A percentile compares a stretch with the other conserved stretches of the same genome.
These are phyloP conservation scores for Fusarium vanettenii DNA, from an alignment of 2,329 filamentous ascomycete genomes.

Conservation along the genomic window DNA sequence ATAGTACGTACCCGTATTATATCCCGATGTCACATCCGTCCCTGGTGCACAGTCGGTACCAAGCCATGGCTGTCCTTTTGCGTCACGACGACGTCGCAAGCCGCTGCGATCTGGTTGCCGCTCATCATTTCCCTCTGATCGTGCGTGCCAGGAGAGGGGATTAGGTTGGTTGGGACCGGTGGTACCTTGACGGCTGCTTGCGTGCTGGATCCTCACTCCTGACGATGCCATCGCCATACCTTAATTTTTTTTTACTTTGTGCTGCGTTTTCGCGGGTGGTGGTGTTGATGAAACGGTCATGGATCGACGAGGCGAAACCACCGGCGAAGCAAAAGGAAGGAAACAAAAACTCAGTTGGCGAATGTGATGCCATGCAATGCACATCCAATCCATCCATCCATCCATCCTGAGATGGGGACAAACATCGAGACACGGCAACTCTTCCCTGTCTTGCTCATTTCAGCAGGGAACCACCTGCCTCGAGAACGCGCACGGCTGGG, in stretches of 20 bases:
- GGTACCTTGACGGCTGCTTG: background rate
- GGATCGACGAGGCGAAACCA: background rate
- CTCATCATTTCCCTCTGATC: background rate
- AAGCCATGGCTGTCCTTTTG: slow-evolving; percentile 11
- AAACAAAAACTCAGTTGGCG: slow-evolving; percentile 20
- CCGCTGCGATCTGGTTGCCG: slow-evolving; percentile 3
- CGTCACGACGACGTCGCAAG: slow-evolving; percentile 19
- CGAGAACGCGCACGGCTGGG: background rate
- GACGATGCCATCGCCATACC: background rate
- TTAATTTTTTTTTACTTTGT: background rate
- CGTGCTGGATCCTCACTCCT: background rate
- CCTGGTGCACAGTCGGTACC: slow-evolving; percentile 11
- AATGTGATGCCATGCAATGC: slow-evolving; percentile 13
- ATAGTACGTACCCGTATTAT: slow-evolving; percentile 11
- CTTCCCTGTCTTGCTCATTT: background rate
- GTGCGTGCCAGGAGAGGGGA: background rate
- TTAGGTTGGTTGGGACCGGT: background rate
- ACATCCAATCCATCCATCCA: background rate
- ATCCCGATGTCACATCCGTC: slow-evolving; percentile 29
- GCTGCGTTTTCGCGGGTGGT: slow-evolving; percentile 3
- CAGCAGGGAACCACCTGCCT: background rate
- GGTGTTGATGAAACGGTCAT: background rate
- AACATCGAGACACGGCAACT: background rate
- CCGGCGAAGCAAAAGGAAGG: background rate
- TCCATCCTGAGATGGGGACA: background rate